These are phyloP conservation scores for Orbilia quercus DNA, from an alignment of 2,329 filamentous ascomycete genomes.

Conservation along the genomic window DNA sequence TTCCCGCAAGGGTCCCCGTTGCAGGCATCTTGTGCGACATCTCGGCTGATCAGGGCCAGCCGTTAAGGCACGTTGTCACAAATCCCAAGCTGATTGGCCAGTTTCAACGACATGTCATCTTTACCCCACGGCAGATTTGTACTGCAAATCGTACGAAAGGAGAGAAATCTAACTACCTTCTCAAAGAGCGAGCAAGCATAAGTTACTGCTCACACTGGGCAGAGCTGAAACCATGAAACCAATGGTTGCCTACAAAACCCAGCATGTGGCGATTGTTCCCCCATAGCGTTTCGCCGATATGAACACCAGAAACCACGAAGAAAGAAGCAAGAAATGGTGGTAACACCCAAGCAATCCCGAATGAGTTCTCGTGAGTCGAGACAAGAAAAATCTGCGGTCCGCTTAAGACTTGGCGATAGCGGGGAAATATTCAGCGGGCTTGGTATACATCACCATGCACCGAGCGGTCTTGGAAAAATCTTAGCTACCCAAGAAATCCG, in stretches of 20 bases:
- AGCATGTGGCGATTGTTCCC: constrained; percentile 30
- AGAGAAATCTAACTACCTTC: constrained; percentile 12
- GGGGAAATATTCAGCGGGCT: constrained; percentile 24
- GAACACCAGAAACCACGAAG: too few species aligned
- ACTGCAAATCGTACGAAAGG: constrained; percentile 28
- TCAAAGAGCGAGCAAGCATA: neutral
- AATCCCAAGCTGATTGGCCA: constrained; percentile 27
- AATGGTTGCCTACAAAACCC: constrained; percentile 51
- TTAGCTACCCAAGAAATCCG: constrained; percentile 29
- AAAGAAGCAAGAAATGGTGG: neutral
- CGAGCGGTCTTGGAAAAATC: constrained; percentile 39
- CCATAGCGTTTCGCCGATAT: constrained; percentile 40
- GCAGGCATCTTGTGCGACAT: constrained; percentile 50
- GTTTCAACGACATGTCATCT: constrained; percentile 20
- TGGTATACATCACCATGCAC: constrained; percentile 48
- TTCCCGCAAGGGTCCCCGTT: neutral
- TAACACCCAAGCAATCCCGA: constrained; percentile 23
- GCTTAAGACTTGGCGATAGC: constrained; percentile 33
- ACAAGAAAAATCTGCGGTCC: constrained; percentile 15
- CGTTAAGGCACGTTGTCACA: constrained; percentile 47
- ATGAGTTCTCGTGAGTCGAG: neutral
- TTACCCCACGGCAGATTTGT: constrained; percentile 2
- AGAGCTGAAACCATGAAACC: constrained; percentile 14
- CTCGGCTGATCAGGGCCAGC: constrained; percentile 50
- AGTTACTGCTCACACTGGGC: neutral